Evolutionary conservation across 139 green algal genomes (phyloP).

Genomic region (Picochlorum sp.): DNA sequence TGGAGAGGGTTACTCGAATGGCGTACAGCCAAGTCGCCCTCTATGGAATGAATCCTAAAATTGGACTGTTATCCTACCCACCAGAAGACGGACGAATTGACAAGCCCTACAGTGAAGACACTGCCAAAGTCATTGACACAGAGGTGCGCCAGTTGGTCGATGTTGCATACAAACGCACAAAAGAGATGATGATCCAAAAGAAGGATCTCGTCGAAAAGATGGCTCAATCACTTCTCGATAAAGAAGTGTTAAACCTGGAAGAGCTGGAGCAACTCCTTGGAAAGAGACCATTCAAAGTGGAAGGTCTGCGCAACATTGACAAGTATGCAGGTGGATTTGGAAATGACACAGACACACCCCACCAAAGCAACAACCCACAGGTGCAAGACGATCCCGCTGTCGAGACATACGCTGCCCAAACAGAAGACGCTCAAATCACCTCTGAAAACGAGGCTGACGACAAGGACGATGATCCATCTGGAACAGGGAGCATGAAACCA

Average conservation of each 20-base stretch:
- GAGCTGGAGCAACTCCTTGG: slow-evolving; percentile 87
- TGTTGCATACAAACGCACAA: slow-evolving; percentile 71
- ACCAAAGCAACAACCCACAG: neutral
- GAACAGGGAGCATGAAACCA: neutral
- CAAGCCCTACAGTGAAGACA: slow-evolving; percentile 95
- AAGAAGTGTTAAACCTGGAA: slow-evolving; percentile 77
- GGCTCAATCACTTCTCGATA: slow-evolving; percentile 52
- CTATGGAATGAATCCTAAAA: slow-evolving; percentile 78
- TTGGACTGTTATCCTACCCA: slow-evolving; percentile 94
- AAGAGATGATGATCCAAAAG: slow-evolving; percentile 77
- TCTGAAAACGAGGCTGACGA: neutral
- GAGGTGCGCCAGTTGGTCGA: slow-evolving; percentile 85
- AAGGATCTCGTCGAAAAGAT: slow-evolving; percentile 73
- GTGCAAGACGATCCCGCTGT: neutral
- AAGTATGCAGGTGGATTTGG: slow-evolving; percentile 61
- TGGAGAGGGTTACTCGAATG: slow-evolving; percentile 96
- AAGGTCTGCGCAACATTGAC: slow-evolving; percentile 95
- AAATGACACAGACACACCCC: neutral
- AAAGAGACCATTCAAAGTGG: slow-evolving; percentile 69
- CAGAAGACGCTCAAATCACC: neutral
- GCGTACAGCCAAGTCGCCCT: slow-evolving; percentile 85
- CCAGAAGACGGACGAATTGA: slow-evolving; percentile 71
- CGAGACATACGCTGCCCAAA: neutral
- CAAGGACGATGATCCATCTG: neutral
- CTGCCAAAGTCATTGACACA: slow-evolving; percentile 87